phyloP scores from a whole-genome alignment of 2,329 filamentous ascomycete species.

The Anisogramma anomala region DNA sequence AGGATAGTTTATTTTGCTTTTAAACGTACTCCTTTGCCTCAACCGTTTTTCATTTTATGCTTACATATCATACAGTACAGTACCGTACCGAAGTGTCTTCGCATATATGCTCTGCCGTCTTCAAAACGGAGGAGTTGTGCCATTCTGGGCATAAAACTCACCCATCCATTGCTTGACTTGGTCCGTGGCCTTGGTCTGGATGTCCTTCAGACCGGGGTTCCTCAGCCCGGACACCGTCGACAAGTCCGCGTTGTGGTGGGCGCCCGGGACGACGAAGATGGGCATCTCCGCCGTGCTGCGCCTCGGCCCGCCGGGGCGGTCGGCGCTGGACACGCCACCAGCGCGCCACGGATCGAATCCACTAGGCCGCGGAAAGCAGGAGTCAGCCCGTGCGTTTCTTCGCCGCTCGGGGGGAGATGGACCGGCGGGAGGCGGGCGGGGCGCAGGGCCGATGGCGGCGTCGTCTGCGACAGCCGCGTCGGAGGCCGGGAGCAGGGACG shows the following conservation, averaged over 20 bases:
- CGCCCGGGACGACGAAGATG: background rate
- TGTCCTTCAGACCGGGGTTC: background rate
- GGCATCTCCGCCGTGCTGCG: background rate
- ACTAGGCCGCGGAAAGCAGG: background rate
- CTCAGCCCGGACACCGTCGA: background rate
- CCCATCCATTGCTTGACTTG: background rate
- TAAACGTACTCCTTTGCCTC: too few relatives aligned
- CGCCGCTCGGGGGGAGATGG: too few relatives aligned
- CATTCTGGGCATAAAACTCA: background rate
- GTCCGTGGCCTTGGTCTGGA: background rate
- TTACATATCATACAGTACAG: too few relatives aligned
- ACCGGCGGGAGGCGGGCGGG: too few relatives aligned
- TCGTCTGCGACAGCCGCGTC: too few relatives aligned
- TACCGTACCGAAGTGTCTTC: too few relatives aligned
- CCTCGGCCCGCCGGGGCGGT: background rate
- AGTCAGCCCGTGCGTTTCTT: background rate
- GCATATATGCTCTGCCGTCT: too few relatives aligned
- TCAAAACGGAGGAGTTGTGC: background rate
- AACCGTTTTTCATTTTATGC: too few relatives aligned
- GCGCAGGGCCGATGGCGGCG: too few relatives aligned
- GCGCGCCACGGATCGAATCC: constrained; percentile 1
- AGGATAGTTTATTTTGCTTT: too few relatives aligned
- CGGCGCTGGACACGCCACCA: background rate
- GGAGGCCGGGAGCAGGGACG: too few relatives aligned
- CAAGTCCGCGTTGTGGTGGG: background rate